A percentile compares a stretch with the other conserved stretches of the same genome.
Evolutionary conservation across 2,329 filamentous ascomycete genomes (phyloP).

Genomic region (Dactylonectria macrodidyma): DNA sequence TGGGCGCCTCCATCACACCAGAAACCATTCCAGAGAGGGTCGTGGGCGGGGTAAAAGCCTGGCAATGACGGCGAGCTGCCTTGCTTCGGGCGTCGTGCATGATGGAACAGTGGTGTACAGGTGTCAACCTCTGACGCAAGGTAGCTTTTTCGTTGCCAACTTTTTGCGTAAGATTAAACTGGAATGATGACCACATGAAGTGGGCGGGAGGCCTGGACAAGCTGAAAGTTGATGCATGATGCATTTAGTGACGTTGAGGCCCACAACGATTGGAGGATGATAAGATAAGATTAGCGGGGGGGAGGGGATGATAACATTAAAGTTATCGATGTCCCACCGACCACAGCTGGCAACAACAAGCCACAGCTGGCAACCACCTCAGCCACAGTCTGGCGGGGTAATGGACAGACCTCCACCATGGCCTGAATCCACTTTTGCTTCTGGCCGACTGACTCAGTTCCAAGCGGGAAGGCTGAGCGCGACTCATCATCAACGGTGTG

Average conservation of each 20-base stretch:
- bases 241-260: conserved; percentile 40
- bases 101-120: conserved; percentile 1
- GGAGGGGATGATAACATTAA: neutral
- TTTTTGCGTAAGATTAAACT: conserved; percentile 11
- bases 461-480: conserved; percentile 5
- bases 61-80: conserved; percentile 8
- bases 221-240: conserved; percentile 38
- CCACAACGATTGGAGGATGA: conserved; percentile 28
- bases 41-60: conserved; percentile 17
- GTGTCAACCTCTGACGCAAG: conserved; percentile 41
- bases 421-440: neutral
- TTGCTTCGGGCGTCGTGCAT: conserved; percentile 28
- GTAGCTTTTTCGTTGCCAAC: conserved; percentile 14
- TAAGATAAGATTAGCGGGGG: conserved; percentile 38
- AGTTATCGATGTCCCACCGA: neutral
- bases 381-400: conserved; percentile 7
- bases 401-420: neutral
- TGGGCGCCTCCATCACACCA: neutral
- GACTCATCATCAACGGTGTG: conserved; percentile 29
- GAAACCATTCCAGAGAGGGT: neutral
- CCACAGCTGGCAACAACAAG: neutral
- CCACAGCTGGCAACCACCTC: neutral
- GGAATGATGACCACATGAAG: neutral
- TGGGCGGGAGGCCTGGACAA: conserved; percentile 16
- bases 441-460: conserved; percentile 25